A percentile compares a stretch with the other conserved stretches of the same genome.
Evolutionary conservation across 495 filamentous ascomycete species (phyloP).

Genomic region (Aspergillus affinis): DNA sequence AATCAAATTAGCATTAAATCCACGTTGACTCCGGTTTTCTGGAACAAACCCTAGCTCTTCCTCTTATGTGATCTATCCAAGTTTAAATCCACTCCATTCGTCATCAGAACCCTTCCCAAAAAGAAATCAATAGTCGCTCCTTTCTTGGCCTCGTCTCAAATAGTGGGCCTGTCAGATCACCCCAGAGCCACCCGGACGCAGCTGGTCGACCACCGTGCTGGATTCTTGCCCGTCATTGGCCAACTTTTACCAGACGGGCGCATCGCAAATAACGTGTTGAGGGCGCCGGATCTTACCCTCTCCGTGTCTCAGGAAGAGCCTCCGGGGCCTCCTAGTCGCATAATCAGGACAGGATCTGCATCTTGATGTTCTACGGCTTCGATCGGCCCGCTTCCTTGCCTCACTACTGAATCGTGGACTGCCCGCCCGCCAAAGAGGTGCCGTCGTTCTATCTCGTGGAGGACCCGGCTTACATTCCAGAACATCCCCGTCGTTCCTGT

Average conservation of each 20-base stretch:
- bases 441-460: constrained; percentile 23
- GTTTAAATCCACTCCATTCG: constrained; percentile 5
- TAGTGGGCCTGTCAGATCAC: constrained; percentile 20
- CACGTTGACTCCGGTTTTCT: constrained; percentile 3
- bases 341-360: constrained; percentile 7
- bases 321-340: constrained; percentile 1
- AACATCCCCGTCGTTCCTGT: constrained; percentile 19
- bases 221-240: constrained; percentile 20
- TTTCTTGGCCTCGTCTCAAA: constrained; percentile 25
- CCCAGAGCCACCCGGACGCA: constrained; percentile 15
- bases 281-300: constrained; percentile 7
- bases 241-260: constrained; percentile 5
- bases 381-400: constrained; percentile 23
- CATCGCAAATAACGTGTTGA: constrained; percentile 9
- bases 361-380: constrained; percentile 10
- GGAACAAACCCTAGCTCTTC: constrained; percentile 3
- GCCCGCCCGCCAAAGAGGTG: constrained; percentile 25
- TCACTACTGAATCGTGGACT: constrained; percentile 21
- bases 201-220: constrained; percentile 25
- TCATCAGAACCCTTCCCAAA: constrained; percentile 10
- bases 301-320: constrained; percentile 13
- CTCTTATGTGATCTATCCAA: constrained; percentile 3
- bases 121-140: constrained; percentile 20
- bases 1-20: constrained; percentile 6
- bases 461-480: constrained; percentile 26